These are phyloP conservation scores for Nectriaceae sp. DNA, from an alignment of 2,329 filamentous ascomycete species.

Conservation along the genomic window DNA sequence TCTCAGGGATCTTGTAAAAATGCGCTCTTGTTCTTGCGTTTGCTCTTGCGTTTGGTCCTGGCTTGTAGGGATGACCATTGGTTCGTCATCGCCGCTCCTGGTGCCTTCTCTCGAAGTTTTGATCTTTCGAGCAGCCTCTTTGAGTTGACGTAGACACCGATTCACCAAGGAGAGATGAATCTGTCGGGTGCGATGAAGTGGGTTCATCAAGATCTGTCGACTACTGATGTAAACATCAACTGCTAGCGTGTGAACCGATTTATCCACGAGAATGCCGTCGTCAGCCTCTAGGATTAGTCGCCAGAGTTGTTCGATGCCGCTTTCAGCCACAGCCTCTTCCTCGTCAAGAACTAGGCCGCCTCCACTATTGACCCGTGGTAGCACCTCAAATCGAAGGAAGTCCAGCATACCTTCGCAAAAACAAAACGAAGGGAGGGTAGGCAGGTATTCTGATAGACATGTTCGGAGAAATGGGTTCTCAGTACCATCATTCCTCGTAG, in stretches of 20 bases:
- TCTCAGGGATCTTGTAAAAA: conserved; percentile 69
- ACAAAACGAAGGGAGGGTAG: conserved; percentile 55
- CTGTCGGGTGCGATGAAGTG: conserved; percentile 51
- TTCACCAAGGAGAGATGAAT: conserved; percentile 72
- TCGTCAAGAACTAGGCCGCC: conserved; percentile 52
- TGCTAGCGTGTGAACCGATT: conserved; percentile 71
- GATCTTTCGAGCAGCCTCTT: conserved; percentile 58
- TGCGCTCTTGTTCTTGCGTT: conserved; percentile 51
- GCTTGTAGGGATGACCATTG: conserved; percentile 52
- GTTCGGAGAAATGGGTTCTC: conserved; percentile 57
- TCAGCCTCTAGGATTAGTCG: conserved; percentile 73
- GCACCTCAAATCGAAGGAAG: conserved; percentile 58
- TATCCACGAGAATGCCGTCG: conserved; percentile 63
- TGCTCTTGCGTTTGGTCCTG: conserved; percentile 51
- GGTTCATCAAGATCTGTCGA: conserved; percentile 49
- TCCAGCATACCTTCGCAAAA: conserved; percentile 64
- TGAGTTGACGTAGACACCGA: conserved; percentile 72
- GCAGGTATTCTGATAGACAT: conserved; percentile 59
- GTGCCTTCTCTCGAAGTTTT: conserved; percentile 48
- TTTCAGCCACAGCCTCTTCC: conserved; percentile 52
- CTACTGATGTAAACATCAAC: conserved; percentile 68
- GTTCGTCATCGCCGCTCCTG: conserved; percentile 49
- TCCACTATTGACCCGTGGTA: conserved; percentile 47
- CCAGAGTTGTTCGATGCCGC: conserved; percentile 75
- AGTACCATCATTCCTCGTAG: conserved; percentile 43